Evolutionary conservation across 192 early-diverging fungal species (phyloP), one percentile per base, ranked within the genome.

Genomic region (Coemansia sp.): DNA sequence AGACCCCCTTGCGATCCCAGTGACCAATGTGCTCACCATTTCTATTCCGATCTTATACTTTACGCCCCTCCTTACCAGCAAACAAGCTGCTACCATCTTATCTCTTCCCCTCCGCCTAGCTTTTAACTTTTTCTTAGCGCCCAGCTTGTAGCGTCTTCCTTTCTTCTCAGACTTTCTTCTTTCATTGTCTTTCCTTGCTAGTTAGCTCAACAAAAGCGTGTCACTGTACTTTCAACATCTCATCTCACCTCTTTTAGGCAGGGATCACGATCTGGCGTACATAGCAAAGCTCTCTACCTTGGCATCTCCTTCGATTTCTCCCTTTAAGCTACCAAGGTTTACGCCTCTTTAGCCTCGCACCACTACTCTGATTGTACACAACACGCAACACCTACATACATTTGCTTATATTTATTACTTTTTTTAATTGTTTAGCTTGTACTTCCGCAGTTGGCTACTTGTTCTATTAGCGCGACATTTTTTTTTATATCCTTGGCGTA

Each of bases 351-450:
- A 21, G 46, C 46, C 46, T 48, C 46, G 23, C 50, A 25, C 25
- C 25, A 25, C 50, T 29, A 29, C 11, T 25, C 50, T 53, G 10
- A 53, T 53, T 53, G 50, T 53, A 53, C 25, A 17, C 50, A 53
- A 29, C 50, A 53, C 50, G 50, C 50, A 53, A 29, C 50, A 53
- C 50, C 50, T 53, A 53, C 50, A 53, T 53, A 53, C 50, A 53
- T 53, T 53, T 53, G 50, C 50, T 53, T 53, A 53, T 53, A 53
- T 53, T 53, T 53, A 53, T 53, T 53, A 53, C 34, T 36, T 8
- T 53, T 53, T 53, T 25, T 23, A 19, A 53, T 53, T 53, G 50
- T 53, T 29, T 53, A 25, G 9, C 50, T 31, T 29, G 25, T n/a
- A 14, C 23, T 25, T 50, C 48, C 48, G 48, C 48, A 50, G 48